Conservation (phyloP, 768 basidiomycete genomes). For the Cytidiella melzeri region DNA sequence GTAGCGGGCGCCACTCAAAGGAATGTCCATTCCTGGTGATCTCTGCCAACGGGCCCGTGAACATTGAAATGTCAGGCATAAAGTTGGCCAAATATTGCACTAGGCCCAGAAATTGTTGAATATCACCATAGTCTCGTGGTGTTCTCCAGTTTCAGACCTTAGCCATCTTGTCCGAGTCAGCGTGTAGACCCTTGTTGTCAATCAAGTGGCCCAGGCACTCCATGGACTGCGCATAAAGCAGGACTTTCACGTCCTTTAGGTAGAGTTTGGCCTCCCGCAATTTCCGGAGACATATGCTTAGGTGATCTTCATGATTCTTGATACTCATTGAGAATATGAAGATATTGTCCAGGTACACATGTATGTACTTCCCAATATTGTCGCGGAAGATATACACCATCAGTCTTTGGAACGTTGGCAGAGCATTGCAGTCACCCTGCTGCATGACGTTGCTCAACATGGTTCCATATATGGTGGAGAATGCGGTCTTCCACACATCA, state of each 20-base stretch:
- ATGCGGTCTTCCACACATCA: slow-evolving; percentile 28
- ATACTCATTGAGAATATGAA: slow-evolving; percentile 32
- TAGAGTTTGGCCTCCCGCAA: slow-evolving; percentile 26
- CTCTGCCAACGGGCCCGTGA: too few relatives aligned
- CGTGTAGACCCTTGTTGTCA: slow-evolving; percentile 32
- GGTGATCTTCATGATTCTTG: slow-evolving; percentile 32
- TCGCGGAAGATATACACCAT: slow-evolving; percentile 38
- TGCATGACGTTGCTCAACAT: slow-evolving; percentile 36
- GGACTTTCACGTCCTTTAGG: slow-evolving; percentile 28
- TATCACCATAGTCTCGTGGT: slow-evolving; percentile 28
- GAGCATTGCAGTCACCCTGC: slow-evolving; percentile 40
- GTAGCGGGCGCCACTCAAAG: too few relatives aligned
- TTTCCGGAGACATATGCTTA: slow-evolving; percentile 26
- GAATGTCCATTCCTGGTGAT: too few relatives aligned
- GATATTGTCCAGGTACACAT: slow-evolving; percentile 43
- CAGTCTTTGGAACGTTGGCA: slow-evolving; percentile 38
- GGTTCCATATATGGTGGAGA: slow-evolving; percentile 30
- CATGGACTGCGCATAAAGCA: slow-evolving; percentile 24
- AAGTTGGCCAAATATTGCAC: slow-evolving; percentile 33
- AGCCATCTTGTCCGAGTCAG: slow-evolving; percentile 31
- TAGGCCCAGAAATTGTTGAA: slow-evolving; percentile 36
- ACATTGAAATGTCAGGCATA: slow-evolving; percentile 29
- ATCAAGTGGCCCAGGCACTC: slow-evolving; percentile 37
- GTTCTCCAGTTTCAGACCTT: too few relatives aligned
- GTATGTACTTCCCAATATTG: slow-evolving; percentile 28